Evolutionary conservation across 306 rosid genomes (phyloP).

Genomic region (Lathyrus oleraceus): DNA sequence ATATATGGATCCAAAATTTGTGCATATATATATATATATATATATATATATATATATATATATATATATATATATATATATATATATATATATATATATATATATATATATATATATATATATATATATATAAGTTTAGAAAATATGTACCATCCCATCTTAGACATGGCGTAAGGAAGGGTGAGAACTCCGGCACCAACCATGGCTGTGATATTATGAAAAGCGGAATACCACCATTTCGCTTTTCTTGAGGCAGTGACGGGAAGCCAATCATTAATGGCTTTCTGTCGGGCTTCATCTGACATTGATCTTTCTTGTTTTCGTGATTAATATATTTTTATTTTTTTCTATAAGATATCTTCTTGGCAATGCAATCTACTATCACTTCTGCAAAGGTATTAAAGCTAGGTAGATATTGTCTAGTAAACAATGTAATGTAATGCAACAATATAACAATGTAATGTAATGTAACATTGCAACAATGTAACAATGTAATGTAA

Average conservation of each 20-base stretch:
- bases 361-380: background rate
- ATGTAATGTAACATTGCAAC: background rate
- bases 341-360: background rate
- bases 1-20: too few relatives aligned
- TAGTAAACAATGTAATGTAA: background rate
- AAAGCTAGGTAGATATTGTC: background rate
- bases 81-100: too few relatives aligned
- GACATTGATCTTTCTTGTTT: background rate
- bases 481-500: too few relatives aligned
- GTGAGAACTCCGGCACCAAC: constrained; percentile 94
- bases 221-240: constrained; percentile 94
- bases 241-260: constrained; percentile 75
- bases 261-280: constrained; percentile 80
- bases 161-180: constrained; percentile 82
- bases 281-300: background rate
- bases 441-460: background rate
- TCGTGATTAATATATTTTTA: background rate
- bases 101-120: too few relatives aligned
- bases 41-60: too few relatives aligned
- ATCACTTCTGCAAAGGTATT: background rate
- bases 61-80: too few relatives aligned
- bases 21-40: too few relatives aligned
- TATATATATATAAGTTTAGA: too few relatives aligned
- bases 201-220: constrained; percentile 94
- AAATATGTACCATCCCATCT: constrained; percentile 71